These are phyloP conservation scores for Mucor saturninus DNA, from an alignment of 371 early-diverging fungal species.

Conservation along the genomic window DNA sequence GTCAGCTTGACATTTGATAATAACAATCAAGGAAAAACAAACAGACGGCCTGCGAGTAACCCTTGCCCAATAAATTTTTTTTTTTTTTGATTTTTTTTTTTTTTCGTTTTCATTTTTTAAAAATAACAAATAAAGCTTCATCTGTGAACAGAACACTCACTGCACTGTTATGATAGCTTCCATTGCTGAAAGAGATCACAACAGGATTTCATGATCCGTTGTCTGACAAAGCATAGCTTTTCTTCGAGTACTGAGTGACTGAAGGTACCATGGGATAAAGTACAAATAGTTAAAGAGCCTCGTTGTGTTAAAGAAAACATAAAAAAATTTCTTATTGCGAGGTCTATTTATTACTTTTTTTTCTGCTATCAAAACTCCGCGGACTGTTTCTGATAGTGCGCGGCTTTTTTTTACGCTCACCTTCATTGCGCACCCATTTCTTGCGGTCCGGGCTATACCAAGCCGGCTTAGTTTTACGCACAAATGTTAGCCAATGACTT, in stretches of 20 bases:
- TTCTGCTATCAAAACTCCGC: background rate
- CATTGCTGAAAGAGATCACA: background rate
- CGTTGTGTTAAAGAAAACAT: constrained; percentile 23
- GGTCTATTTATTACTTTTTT: background rate
- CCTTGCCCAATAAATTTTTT: too few relatives aligned
- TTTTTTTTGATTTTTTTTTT: constrained; percentile 5
- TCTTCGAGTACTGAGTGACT: constrained; percentile 30
- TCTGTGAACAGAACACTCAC: constrained; percentile 24
- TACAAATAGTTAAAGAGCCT: constrained; percentile 30
- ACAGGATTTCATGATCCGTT: constrained; percentile 16
- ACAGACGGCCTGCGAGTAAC: background rate
- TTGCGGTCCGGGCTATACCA: too few relatives aligned
- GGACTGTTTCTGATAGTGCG: background rate
- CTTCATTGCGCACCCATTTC: too few relatives aligned
- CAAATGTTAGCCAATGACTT: too few relatives aligned
- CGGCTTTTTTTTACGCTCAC: too few relatives aligned
- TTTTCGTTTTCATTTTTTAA: background rate
- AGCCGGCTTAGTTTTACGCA: too few relatives aligned
- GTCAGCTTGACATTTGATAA: too few relatives aligned
- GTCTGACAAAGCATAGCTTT: constrained; percentile 21
- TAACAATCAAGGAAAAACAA: background rate
- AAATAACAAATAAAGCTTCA: constrained; percentile 13
- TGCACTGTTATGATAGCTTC: too few relatives aligned
- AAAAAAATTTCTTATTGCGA: constrained; percentile 2
- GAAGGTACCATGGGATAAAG: constrained; percentile 19